Evolutionary conservation across 768 basidiomycete genomes (phyloP), one percentile per base, ranked within the genome.

Genomic region (Lactarius evosmus): DNA sequence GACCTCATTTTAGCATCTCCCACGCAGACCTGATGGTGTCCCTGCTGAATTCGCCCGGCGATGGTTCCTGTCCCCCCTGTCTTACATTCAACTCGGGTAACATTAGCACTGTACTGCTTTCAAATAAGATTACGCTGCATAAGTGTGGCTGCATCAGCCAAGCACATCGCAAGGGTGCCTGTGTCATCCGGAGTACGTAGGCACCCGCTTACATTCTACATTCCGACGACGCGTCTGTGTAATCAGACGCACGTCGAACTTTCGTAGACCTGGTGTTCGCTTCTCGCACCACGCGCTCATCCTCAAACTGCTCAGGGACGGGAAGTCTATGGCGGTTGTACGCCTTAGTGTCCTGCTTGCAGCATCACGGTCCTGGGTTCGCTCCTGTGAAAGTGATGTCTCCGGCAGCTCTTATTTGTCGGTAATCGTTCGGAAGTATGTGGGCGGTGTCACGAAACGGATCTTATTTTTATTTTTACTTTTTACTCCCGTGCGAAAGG

Each of bases 21-120:
- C 56, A 51, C 11, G 16, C 40, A 40, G 11, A 6, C 40, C 40
- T 40, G 40, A 51, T 63, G 56, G 62, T 57, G 52, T 54, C 34
- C 52, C 58, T 46, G 41, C 33, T 25, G 19, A 52, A 11, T 36
- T 33, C 7, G 7, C 33, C 9, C 27, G 29, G 30, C 40, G n/a
- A 2, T 40, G 19, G 8, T 41, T 54, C 59, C 33, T 46, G 33
- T 54, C 53, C 30, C 53, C 30, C 19, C 25, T 53, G 51, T 36
- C 40, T 40, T 29, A 57, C 17, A 33, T 60, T 38, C 58, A 54
- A 44, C 51, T 63, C 62, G 57, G 22, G 29, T 50, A 46, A 14
- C 22, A 62, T 25, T 60, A 16, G 27, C 14, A 54, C 52, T 19
- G 40, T 44, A 17, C 56, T 63, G 51, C 50, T 34, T 41, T 49